Percentiles rank a stretch among this genome's conserved stretches.
These are phyloP conservation scores for Microsporum canis DNA, from an alignment of 2,329 filamentous ascomycete species.

Conservation along the genomic window DNA sequence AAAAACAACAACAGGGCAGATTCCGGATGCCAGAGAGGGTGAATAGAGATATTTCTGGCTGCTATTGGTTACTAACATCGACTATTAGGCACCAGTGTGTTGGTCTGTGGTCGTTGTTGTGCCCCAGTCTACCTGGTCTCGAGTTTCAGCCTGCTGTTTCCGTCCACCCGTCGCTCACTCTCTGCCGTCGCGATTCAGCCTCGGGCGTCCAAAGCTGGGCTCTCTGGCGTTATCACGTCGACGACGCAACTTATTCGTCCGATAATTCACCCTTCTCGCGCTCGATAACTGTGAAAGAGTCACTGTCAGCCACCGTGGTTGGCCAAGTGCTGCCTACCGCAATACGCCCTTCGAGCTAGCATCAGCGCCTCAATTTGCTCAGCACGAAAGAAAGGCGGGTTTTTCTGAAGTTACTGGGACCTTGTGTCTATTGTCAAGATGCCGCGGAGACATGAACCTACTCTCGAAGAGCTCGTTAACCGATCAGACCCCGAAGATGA, in stretches of 20 bases:
- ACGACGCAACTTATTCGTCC: neutral
- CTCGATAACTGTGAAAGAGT: neutral
- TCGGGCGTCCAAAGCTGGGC: neutral
- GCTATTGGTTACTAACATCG: neutral
- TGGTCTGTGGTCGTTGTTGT: neutral
- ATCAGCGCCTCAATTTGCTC: too few species aligned
- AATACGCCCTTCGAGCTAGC: neutral
- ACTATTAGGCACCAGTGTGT: neutral
- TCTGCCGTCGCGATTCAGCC: neutral
- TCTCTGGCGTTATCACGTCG: neutral
- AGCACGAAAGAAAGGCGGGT: too few species aligned
- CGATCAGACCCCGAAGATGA: conserved; percentile 24
- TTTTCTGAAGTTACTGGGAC: neutral
- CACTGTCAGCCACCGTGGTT: neutral
- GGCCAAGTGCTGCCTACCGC: neutral
- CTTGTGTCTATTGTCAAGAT: neutral
- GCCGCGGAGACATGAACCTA: neutral
- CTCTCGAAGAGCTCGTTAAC: neutral
- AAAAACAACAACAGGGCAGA: neutral
- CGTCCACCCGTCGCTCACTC: neutral
- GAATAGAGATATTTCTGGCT: neutral
- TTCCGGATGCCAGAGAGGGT: neutral
- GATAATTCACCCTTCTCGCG: neutral
- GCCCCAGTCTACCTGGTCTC: neutral
- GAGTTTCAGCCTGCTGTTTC: neutral